Evolutionary conservation across 108 stramenopile genomes (phyloP), one percentile per base, ranked within the genome.

Genomic region (Conticribra guillardii): DNA sequence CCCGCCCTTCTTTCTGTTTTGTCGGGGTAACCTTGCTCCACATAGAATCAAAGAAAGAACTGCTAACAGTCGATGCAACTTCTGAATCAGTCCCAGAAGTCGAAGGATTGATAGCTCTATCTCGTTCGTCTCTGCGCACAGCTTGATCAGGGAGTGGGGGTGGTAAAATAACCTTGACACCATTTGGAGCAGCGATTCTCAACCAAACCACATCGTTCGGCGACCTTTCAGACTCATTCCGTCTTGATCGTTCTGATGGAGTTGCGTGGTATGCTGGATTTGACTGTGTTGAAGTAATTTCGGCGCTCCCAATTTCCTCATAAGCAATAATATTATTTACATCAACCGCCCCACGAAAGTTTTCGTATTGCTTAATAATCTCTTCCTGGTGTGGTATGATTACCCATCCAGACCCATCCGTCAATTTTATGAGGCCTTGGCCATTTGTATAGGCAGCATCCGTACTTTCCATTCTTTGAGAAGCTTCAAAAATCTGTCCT

Each of bases 371-470:
- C 3, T 74, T 74, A 28, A 82, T 74, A 18, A 92, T 68, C 64
- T 90, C 93, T 11, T 84, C 73, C 37, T 83, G 61, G 19, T 76
- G 57, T 7, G 93, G 93, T 49, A 95, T 67, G 26, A 95, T 90
- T 14, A 90, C 93, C 93, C 93, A 95, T 31, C 93, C 93, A 61
- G 84, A 90, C 15, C 87, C 85, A 52, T 95, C 93, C 1, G 88
- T 83, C 19, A 95, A 61, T 71, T 92, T 89, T 37, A 95, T 82
- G 41, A 95, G 64, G 3, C 90, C 90, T 54, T 85, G 76, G n/a
- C 90, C 90, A 41, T 88, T 85, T 37, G 76, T 79, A 65, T 84
- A 91, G 11, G 73, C 81, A 41, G 58, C 65, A 19, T 52, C 69
- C 0, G 89, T 68, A 18, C 62, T 70, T 59, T 94, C 93, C 76